phyloP scores from a whole-genome alignment of 176 grass and related monocot genomes.

The Musa troglodytarum region DNA sequence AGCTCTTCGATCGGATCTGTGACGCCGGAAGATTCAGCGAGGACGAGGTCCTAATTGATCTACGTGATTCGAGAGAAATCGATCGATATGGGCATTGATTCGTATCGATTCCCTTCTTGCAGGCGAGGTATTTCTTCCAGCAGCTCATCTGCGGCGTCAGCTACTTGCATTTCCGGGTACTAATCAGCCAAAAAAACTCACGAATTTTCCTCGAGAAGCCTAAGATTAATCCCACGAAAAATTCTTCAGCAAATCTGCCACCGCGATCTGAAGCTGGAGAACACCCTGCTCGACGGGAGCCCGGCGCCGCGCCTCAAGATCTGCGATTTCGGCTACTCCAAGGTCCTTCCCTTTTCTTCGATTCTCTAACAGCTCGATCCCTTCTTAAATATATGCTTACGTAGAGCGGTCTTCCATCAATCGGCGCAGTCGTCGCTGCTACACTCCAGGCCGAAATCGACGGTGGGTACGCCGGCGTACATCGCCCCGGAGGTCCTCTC shows the following conservation, averaged over 20 bases:
- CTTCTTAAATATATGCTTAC: too few species aligned
- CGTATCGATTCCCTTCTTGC: background rate
- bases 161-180: slow-evolving; percentile 76
- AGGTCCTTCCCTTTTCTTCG: slow-evolving; percentile 16
- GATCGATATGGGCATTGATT: background rate
- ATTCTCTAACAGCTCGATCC: background rate
- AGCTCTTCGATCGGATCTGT: slow-evolving; percentile 95
- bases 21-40: slow-evolving; percentile 74
- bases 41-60: slow-evolving; percentile 41
- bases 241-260: slow-evolving; percentile 62
- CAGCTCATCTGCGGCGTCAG: slow-evolving; percentile 83
- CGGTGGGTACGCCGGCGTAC: slow-evolving; percentile 15
- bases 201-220: background rate
- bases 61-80: background rate
- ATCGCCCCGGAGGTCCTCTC: slow-evolving; percentile 18
- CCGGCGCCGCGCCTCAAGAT: slow-evolving; percentile 79
- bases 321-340: slow-evolving; percentile 85
- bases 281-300: slow-evolving; percentile 87
- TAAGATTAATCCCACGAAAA: background rate
- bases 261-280: slow-evolving; percentile 87
- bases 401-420: background rate
- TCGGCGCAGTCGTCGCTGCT: slow-evolving; percentile 9
- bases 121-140: slow-evolving; percentile 78
- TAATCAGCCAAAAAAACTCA: too few species aligned
- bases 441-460: slow-evolving; percentile 16